Evolutionary conservation across 2,329 filamentous ascomycete genomes (phyloP).

Genomic region (Rhinocladiella mackenziei): DNA sequence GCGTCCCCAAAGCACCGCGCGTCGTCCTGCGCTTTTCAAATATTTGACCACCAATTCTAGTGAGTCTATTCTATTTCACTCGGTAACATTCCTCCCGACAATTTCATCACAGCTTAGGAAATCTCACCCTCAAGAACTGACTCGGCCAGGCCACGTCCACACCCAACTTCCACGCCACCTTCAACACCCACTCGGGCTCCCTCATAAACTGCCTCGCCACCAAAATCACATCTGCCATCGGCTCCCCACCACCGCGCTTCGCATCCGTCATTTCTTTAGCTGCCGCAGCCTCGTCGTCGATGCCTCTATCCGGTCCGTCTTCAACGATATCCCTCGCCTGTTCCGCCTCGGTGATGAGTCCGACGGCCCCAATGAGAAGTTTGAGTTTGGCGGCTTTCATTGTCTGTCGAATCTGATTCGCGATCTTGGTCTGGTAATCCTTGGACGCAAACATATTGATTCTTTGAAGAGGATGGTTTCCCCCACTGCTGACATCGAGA

Average conservation of each 20-base stretch:
- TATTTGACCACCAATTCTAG: too few relatives aligned
- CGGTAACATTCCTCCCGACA: too few relatives aligned
- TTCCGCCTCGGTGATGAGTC: slow-evolving; percentile 51
- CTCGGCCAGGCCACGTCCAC: slow-evolving; percentile 48
- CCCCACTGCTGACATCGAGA: slow-evolving; percentile 75
- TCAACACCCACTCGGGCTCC: slow-evolving; percentile 54
- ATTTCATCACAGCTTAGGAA: slow-evolving; percentile 27
- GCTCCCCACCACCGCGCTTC: slow-evolving; percentile 21
- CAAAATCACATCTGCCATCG: slow-evolving; percentile 46
- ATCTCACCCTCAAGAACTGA: slow-evolving; percentile 42
- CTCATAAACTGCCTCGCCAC: slow-evolving; percentile 53
- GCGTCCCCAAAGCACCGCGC: too few relatives aligned
- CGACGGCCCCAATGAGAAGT: slow-evolving; percentile 51
- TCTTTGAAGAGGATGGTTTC: slow-evolving; percentile 47
- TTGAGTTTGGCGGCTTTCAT: slow-evolving; percentile 37
- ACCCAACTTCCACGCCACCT: slow-evolving; percentile 47
- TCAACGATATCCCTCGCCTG: slow-evolving; percentile 48
- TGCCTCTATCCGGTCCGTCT: slow-evolving; percentile 23
- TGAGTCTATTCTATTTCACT: too few relatives aligned
- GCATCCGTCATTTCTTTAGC: slow-evolving; percentile 27
- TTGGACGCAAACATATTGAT: slow-evolving; percentile 40
- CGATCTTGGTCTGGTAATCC: slow-evolving; percentile 51
- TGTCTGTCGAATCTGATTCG: slow-evolving; percentile 42
- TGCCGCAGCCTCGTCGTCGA: slow-evolving; percentile 25
- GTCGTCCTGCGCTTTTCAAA: too few relatives aligned